Evolutionary conservation across 2,329 filamentous ascomycete genomes (phyloP), one percentile per base, ranked within the genome.

Genomic region (Penicillium sp.): DNA sequence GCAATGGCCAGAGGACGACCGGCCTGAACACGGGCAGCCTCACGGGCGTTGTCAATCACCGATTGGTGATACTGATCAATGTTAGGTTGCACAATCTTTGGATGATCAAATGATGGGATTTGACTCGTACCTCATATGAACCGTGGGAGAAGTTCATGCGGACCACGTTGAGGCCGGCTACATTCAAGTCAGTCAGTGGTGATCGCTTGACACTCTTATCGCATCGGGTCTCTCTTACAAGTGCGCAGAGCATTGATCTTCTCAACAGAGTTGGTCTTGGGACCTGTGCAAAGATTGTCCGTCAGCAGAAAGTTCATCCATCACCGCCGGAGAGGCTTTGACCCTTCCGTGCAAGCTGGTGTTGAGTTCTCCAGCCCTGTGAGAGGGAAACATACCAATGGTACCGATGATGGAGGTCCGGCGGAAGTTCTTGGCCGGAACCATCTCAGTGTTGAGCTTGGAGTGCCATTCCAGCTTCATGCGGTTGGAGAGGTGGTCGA

Each of bases 131-230:
- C 70, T 85, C 90, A 74, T 97, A 93, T 60, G 84, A 85, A 65
- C 88, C 88, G 74, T 95, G 88, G 58, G 87, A 95, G 73, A 97
- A 97, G 86, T 98, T 98, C 93, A 98, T 98, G 77, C 93, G 91
- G 62, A 97, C 93, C 61, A 98, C 90, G 76, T 97, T 97, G 66
- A 97, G 85, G 74, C 93, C 93, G 58, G 85, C 86, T 76, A 56
- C 59, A 42, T 18, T 32, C 34, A n/a, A 38, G 46, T 62, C 44
- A 49, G 48, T 43, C 37, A 53, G 50, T 56, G 39, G 59, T 48
- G 47, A 53, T 9, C n/a, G 24, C 18, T 8, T 7, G 9, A 11
- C 8, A 9, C 12, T 43, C 35, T 29, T 32, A 38, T 6, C 28
- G 26, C 12, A 32, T 39, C 12, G 11, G 24, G 26, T 32, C 33